Evolutionary conservation across 257 asterid genomes (phyloP), one percentile per base, ranked within the genome.

Genomic region (Gynochthodes officinalis): DNA sequence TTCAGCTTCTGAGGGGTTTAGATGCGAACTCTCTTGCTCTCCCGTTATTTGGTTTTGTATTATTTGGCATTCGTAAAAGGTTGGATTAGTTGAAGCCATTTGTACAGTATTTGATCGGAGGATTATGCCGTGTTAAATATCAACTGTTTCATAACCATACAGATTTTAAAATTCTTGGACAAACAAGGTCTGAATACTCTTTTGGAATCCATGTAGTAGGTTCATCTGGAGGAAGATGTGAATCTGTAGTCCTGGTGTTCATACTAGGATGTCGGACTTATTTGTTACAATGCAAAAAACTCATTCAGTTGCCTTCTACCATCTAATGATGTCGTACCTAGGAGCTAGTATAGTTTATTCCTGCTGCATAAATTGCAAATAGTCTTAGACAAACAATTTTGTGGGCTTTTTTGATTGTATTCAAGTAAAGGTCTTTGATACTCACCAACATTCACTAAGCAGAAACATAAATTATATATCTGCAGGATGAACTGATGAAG

Each of bases 401-500:
- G 37, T 13, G n/a, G 18, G 43, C 54, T 23, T 11, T 13, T 32
- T 64, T 19, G 28, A 25, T 52, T 73, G 53, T 61, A 28, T 33
- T 37, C 9, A 49, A 28, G 39, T 35, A 21, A 5, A 33, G 23
- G 3, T 1, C 5, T 52, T 67, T 44, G 10, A 21, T 28, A 50
- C 43, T 9, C 40, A 44, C 21, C 5, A 30, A 65, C 21, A 55
- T n/a, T 40, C 28, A 60, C 37, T 69, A 60, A 15, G 18, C 18
- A 15, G 52, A 39, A 27, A 44, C 23, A 23, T n/a, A 37, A 55
- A 48, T 72, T 58, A 48, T 55, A 40, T 43, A 3, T 40, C 7
- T 74, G 71, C 92, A 92, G 97, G 90, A 83, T 3, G 85, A 85
- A 77, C 80, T 92, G 48, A 75, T 76, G 81, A 92, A 89, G 80